A percentile compares a stretch with the other conserved stretches of the same genome.
Evolutionary conservation across 208 protist genomes (phyloP).

Genomic region (Polymyxa betae): DNA sequence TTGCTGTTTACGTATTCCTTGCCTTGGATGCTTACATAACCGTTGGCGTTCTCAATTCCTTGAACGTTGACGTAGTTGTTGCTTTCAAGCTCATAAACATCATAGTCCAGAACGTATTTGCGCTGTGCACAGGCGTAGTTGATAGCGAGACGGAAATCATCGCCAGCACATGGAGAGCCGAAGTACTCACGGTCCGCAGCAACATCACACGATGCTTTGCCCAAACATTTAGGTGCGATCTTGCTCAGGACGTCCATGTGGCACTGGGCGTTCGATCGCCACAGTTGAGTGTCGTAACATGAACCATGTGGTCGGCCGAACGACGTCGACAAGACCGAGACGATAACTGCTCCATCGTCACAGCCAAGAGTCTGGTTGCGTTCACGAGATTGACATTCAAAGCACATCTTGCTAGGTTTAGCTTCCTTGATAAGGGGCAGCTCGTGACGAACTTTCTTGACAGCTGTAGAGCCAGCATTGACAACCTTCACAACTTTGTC

Average conservation of each 20-base stretch:
- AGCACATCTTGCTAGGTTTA: not conserved
- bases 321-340: not conserved
- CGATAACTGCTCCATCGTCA: not conserved
- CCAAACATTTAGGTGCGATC: not conserved
- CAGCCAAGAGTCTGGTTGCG: slow-evolving; percentile 23
- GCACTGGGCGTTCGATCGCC: not conserved
- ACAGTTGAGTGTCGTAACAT: slow-evolving; percentile 1
- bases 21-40: no score
- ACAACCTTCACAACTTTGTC: not conserved
- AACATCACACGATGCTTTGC: not conserved
- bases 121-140: slow-evolving; percentile 53
- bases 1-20: no score
- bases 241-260: not conserved
- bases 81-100: no score
- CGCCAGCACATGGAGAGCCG: not conserved
- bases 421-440: not conserved
- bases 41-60: no score
- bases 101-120: no score
- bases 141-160: not conserved
- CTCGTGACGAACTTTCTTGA: not conserved
- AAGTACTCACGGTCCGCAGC: not conserved
- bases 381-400: not conserved
- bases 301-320: slow-evolving; percentile 40
- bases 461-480: not conserved
- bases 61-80: no score